A percentile compares a stretch with the other conserved stretches of the same genome.
These are phyloP conservation scores for Pythium sp. DNA, from an alignment of 352 stramenopile genomes.

Conservation along the genomic window DNA sequence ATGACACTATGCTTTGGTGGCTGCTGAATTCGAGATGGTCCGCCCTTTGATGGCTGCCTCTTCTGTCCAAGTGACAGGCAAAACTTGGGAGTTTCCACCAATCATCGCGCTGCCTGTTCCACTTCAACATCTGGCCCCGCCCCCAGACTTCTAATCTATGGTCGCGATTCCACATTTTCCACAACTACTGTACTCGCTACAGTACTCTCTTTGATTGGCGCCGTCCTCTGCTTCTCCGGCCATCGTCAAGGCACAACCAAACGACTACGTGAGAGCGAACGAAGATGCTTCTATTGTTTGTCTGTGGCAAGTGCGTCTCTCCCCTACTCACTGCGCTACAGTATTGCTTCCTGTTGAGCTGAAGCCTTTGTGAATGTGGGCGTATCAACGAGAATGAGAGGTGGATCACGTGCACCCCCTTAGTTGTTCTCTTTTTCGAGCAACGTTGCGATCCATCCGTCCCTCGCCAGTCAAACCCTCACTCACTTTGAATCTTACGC, in stretches of 20 bases:
- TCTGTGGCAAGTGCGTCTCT: neutral
- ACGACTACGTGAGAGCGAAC: neutral
- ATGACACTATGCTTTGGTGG: neutral
- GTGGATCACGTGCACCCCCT: neutral
- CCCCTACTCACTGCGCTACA: neutral
- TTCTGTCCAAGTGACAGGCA: neutral
- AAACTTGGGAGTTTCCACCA: neutral
- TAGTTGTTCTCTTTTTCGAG: slow-evolving; percentile 9
- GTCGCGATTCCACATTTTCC: neutral
- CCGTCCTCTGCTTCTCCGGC: neutral
- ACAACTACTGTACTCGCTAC: neutral
- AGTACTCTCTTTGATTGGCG: neutral
- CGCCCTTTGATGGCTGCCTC: neutral
- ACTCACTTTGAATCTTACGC: slow-evolving; percentile 13
- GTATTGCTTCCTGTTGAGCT: neutral
- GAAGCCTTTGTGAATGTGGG: neutral
- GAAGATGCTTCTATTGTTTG: neutral
- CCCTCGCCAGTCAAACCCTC: neutral
- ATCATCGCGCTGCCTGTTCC: neutral
- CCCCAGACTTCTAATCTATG: neutral
- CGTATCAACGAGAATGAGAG: neutral
- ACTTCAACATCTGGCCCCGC: neutral
- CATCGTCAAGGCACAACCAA: neutral
- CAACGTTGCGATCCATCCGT: neutral
- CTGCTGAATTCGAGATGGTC: neutral